Evolutionary conservation across 164 flowering plant genomes (phyloP).

Genomic region (Tinospora cordifolia): DNA sequence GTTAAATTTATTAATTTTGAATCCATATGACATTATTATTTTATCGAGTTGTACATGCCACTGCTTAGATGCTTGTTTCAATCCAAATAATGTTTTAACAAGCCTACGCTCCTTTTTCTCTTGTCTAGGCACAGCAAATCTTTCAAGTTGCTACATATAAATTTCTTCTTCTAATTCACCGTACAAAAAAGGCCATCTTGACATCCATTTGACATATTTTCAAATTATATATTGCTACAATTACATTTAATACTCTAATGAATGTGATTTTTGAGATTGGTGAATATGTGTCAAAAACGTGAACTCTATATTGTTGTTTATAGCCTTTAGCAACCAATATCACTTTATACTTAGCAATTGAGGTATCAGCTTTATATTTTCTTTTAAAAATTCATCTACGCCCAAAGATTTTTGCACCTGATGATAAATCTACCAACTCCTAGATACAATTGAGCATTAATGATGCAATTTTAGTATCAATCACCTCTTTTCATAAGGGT

Average conservation of each 20-base stretch:
- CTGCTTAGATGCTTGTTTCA: not conserved
- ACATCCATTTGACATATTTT: not conserved
- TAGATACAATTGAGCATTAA: not conserved
- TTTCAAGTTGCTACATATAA: not conserved
- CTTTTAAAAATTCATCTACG: no score
- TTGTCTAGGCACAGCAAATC: not conserved
- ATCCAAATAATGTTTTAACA: not conserved
- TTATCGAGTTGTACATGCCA: not conserved
- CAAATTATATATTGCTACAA: not conserved
- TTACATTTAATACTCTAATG: not conserved
- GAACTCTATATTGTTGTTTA: not conserved
- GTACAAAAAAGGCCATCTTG: not conserved
- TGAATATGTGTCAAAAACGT: not conserved
- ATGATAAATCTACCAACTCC: not conserved
- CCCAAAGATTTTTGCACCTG: not conserved
- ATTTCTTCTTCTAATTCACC: not conserved
- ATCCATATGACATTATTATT: not conserved
- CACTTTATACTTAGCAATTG: not conserved
- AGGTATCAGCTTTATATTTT: not conserved
- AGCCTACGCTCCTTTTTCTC: not conserved
- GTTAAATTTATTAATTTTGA: no score
- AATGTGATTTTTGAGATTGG: not conserved
- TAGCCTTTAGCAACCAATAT: not conserved
- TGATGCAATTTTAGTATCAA: not conserved
- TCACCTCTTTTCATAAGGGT: slow-evolving; percentile 1